Base-by-base conservation (phyloP, 371 early-diverging fungal species). In the Saksenaea oblongispora region DNA sequence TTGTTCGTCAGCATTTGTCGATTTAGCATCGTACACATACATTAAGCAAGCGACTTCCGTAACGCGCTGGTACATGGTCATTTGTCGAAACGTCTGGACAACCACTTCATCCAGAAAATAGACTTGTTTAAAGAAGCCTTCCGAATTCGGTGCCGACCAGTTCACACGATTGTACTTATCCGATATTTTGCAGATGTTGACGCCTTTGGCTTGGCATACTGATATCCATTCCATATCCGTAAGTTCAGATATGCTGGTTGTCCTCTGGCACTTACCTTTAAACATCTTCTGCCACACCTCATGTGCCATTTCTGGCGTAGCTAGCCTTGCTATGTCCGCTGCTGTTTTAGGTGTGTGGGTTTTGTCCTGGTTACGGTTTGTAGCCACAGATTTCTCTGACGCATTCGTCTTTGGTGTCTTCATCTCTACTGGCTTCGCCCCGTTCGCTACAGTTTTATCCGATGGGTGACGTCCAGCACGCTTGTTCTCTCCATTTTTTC, bases 81-180 rank as follows among this genome's bases (percentile, higher is more conserved):
- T 82, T 0, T 74, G 60, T 27, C 71, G 59, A 56, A 82, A 82
- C 13, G 78, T 78, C 47, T 82, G 80, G 7, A 79, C 70, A 0
- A 82, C 83, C 34, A 72, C 63, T 41, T 58, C 54, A 9, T 47
- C 39, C 5, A 76, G 66, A 59, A 65, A 78, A 27, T 72, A 78
- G 0, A 82, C 78, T 54, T 74, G 76, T 42, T 82, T 82, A 31
- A 82, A 78, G 54, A 63, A 78, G 0, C 82, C 82, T 67, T 76
- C 80, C 0, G 78, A 74, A 47, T 77, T 74, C 5, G 79, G 74
- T 47, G 51, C 51, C 18, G 51, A n/a, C 51, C 51, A 47, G 22
- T 47, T 17, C 64, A 66, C 4, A 71, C 31, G 8, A 69, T 62
- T 8, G 67, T 71, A 47, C 70, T 65, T 18, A 59, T 59, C 7